A percentile compares a stretch with the other conserved stretches of the same genome.
These are phyloP conservation scores for Penicillium lagena DNA, from an alignment of 495 filamentous ascomycete species.

Conservation along the genomic window DNA sequence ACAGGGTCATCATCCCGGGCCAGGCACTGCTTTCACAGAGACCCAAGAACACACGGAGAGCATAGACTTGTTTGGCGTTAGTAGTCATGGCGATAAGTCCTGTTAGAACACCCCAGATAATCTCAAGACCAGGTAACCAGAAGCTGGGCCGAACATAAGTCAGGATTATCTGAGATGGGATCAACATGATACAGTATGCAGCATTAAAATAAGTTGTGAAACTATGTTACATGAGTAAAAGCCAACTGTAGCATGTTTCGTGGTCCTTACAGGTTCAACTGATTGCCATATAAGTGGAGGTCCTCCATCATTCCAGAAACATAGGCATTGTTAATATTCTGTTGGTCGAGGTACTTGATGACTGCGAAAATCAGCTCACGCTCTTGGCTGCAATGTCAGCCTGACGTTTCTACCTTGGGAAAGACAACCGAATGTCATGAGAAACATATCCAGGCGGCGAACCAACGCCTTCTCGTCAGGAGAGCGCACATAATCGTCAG, in stretches of 20 bases:
- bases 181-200: constrained; percentile 54
- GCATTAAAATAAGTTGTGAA: constrained; percentile 49
- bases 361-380: constrained; percentile 9
- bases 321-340: constrained; percentile 50
- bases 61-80: constrained; percentile 21
- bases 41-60: constrained; percentile 22
- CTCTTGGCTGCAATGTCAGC: not conserved
- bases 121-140: constrained; percentile 49
- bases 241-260: not conserved
- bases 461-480: constrained; percentile 24
- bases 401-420: constrained; percentile 17
- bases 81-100: constrained; percentile 21
- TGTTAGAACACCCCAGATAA: constrained; percentile 38
- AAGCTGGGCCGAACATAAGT: constrained; percentile 47
- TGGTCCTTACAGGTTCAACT: constrained; percentile 26
- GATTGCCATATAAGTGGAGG: constrained; percentile 38
- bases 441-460: constrained; percentile 22
- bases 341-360: constrained; percentile 50
- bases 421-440: constrained; percentile 25
- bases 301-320: constrained; percentile 32
- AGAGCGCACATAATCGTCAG: constrained; percentile 10
- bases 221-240: not conserved
- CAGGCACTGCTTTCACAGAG: constrained; percentile 26
- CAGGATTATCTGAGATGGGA: constrained; percentile 52
- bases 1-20: constrained; percentile 28